phyloP scores from a whole-genome alignment of 2,329 filamentous ascomycete genomes.

The Zymoseptoria brevis region DNA sequence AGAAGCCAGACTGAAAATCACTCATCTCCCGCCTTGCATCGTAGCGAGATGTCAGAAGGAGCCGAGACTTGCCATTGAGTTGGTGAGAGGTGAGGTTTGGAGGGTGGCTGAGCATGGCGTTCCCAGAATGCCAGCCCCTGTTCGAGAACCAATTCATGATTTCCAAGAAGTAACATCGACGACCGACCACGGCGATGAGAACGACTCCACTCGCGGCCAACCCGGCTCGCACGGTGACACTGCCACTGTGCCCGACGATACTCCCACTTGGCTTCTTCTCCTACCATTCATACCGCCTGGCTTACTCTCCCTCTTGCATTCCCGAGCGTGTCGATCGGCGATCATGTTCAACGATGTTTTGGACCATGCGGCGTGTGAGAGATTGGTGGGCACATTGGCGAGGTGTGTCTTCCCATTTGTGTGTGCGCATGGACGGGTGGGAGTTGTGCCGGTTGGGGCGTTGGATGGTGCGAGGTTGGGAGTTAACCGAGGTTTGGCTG shows the following conservation, averaged over 20 bases:
- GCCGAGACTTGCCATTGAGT: conserved; percentile 61
- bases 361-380: conserved; percentile 48
- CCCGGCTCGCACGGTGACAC: background rate
- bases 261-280: conserved; percentile 8
- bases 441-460: conserved; percentile 40
- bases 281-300: conserved; percentile 11
- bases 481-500: background rate
- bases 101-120: background rate
- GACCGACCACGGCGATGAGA: background rate
- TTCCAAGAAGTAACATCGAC: background rate
- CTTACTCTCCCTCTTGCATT: conserved; percentile 67
- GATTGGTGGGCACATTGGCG: conserved; percentile 51
- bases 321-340: conserved; percentile 67
- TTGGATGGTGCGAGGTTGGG: conserved; percentile 2
- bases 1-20: background rate
- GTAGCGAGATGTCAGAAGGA: conserved; percentile 66
- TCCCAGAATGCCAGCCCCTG: background rate
- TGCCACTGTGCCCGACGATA: background rate
- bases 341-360: conserved; percentile 80
- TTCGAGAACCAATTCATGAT: background rate
- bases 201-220: background rate
- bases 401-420: conserved; percentile 67
- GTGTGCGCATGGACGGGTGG: conserved; percentile 65
- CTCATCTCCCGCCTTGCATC: conserved; percentile 31
- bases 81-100: conserved; percentile 71